Base-by-base conservation (phyloP, 2,329 filamentous ascomycete species). In the Aspergillus sp. region DNA sequence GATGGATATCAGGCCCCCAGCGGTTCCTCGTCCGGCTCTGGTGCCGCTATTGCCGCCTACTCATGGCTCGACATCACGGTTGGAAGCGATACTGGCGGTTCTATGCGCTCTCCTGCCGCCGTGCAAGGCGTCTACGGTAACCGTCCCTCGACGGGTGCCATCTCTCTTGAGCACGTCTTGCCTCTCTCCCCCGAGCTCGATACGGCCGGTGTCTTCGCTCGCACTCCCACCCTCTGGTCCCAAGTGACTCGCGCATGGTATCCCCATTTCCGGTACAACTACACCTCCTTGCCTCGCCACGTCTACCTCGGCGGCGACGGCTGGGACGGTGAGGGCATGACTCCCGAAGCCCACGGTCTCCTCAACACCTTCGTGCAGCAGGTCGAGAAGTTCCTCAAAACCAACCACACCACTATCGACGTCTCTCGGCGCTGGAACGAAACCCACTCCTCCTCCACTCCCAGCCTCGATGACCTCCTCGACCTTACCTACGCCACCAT, bases 1-100 rank as follows among this genome's bases (percentile, higher is more conserved):
- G 74, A 69, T 57, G 73, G 75, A 12, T 75, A 75, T 32, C 72
- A 75, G 47, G 54, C 50, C 6, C 62, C 67, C 7, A 57, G 63
- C 6, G 64, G 63, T 3, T 69, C 67, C 1, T 68, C 65, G 2
- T 60, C 65, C 14, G 64, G 70, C 5, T 52, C 62, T 29, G 65
- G 61, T 7, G 61, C 61, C 3, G 71, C 67, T 5, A 66, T 69
- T 5, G 73, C 65, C n/a, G 64, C 69, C 4, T 77, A 77, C 51
- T 64, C 68, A 51, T 77, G 71, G 75, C 63, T 77, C 1, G 66
- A 69, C 42, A 59, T 66, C 22, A 56, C 64, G 6, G 55, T 69
- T 0, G 65, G 67, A 7, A 68, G 62, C 26, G 66, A 69, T 32
- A 69, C 49, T 51, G 72, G 74, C 24, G 73, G 69, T 10, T 71